Evolutionary conservation across 306 rosid genomes (phyloP).

Genomic region (Cucumis melo): DNA sequence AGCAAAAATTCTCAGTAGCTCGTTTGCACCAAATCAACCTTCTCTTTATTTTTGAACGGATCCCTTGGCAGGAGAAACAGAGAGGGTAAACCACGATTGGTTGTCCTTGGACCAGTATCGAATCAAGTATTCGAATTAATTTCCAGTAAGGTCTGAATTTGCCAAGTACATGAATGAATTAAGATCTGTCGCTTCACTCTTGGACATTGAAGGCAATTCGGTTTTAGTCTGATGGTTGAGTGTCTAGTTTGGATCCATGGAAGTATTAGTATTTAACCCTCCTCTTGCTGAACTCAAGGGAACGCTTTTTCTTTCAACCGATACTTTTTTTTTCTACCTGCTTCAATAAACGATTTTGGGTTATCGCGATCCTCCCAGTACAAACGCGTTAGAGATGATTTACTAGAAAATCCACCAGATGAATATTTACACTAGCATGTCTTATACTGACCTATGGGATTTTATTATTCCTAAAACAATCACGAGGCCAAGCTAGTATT

Average conservation of each 20-base stretch:
- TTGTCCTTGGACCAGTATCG: not conserved
- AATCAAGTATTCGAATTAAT: not conserved
- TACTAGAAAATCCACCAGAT: not conserved
- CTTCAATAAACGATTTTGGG: not conserved
- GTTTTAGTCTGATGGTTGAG: not conserved
- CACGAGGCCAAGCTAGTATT: not conserved
- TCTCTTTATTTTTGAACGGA: not conserved
- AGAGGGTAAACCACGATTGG: not conserved
- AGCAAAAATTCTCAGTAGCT: not conserved
- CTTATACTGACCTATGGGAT: not conserved
- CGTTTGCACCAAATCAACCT: not conserved
- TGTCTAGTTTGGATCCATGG: not conserved
- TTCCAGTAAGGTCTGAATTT: not conserved
- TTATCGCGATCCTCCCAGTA: not conserved
- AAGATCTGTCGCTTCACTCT: not conserved
- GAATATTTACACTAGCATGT: not conserved
- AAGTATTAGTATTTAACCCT: not conserved
- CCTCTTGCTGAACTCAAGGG: not conserved
- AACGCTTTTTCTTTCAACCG: not conserved
- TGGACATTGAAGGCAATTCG: not conserved
- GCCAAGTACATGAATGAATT: not conserved
- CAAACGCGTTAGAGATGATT: not conserved
- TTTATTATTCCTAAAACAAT: not conserved
- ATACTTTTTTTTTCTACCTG: not conserved
- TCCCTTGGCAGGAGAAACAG: not conserved